Percentiles rank a stretch among this genome's conserved stretches.
These are phyloP conservation scores for Metarhizium guizhouense DNA, from an alignment of 2,329 filamentous ascomycete genomes.

Conservation along the genomic window DNA sequence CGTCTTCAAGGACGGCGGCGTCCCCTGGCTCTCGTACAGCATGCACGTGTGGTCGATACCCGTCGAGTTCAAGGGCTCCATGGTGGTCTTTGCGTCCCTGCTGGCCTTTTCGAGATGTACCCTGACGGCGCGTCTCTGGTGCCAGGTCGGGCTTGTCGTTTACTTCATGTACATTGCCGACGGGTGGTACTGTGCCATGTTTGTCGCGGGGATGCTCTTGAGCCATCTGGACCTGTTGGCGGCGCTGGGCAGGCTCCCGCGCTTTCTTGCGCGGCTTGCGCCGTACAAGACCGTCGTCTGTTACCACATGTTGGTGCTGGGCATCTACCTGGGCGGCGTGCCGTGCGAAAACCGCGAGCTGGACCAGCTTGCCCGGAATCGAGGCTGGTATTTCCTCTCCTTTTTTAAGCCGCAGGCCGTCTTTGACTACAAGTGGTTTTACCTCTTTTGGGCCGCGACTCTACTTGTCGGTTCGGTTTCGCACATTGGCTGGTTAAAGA, in stretches of 20 bases:
- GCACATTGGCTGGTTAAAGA: constrained; percentile 47
- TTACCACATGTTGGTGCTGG: constrained; percentile 40
- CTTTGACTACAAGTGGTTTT: constrained; percentile 61
- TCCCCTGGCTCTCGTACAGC: constrained; percentile 44
- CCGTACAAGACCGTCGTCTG: constrained; percentile 42
- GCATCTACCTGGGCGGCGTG: constrained; percentile 51
- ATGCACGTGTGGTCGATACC: constrained; percentile 57
- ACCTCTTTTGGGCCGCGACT: constrained; percentile 50
- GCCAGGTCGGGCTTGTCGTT: constrained; percentile 41
- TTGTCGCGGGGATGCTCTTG: constrained; percentile 51
- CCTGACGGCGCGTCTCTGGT: constrained; percentile 43
- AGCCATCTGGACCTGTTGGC: constrained; percentile 52
- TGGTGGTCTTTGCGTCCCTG: constrained; percentile 50
- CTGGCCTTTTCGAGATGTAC: constrained; percentile 49
- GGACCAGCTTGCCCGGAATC: constrained; percentile 38
- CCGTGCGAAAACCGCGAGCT: constrained; percentile 43
- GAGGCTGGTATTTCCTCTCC: constrained; percentile 53
- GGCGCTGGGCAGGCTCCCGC: constrained; percentile 39
- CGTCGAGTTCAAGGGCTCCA: constrained; percentile 53
- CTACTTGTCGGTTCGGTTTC: constrained; percentile 47
- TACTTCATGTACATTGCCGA: constrained; percentile 64
- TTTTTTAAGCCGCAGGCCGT: constrained; percentile 57
- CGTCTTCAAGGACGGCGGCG: constrained; percentile 48
- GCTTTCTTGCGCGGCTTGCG: constrained; percentile 34
- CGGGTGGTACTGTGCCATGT: constrained; percentile 53